Percentiles rank a stretch among this genome's conserved stretches.
phyloP scores from a whole-genome alignment of 1,284 basidiomycete species.

The Entoloma clypeatum region DNA sequence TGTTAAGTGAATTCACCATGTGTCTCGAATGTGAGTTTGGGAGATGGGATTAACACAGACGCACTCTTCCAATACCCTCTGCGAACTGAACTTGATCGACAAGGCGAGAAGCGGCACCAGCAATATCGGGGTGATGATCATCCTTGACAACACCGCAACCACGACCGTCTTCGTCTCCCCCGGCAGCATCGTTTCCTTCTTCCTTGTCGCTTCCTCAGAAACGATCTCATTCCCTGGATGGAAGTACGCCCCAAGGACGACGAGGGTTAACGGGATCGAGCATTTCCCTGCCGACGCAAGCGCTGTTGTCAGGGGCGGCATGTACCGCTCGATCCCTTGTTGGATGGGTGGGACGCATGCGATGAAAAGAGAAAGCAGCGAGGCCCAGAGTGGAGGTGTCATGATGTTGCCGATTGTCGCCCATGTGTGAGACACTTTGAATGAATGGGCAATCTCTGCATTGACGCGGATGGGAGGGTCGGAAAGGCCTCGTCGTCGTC shows the following conservation, averaged over 20 bases:
- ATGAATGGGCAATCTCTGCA: background rate
- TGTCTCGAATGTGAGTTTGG: conserved; percentile 9
- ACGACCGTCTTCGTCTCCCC: conserved; percentile 83
- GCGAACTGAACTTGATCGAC: conserved; percentile 57
- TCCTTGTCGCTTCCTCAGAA: conserved; percentile 17
- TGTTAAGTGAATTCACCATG: conserved; percentile 34
- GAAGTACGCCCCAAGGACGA: conserved; percentile 94
- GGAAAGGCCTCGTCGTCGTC: no score
- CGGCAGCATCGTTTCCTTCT: conserved; percentile 26
- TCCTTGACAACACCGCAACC: conserved; percentile 74
- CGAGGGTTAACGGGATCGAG: conserved; percentile 84
- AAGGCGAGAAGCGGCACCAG: conserved; percentile 71
- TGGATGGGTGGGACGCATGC: conserved; percentile 79
- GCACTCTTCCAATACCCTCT: conserved; percentile 71
- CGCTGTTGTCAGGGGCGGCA: conserved; percentile 71
- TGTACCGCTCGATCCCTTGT: conserved; percentile 55
- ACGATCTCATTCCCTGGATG: no score
- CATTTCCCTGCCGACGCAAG: conserved; percentile 73
- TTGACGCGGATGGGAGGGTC: conserved; percentile 5
- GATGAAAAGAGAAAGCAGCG: conserved; percentile 75
- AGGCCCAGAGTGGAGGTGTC: conserved; percentile 85
- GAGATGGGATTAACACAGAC: conserved; percentile 29
- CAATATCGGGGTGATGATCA: conserved; percentile 82
- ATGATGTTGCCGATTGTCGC: conserved; percentile 69
- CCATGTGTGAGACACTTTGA: conserved; percentile 7